Percentiles rank a stretch among this genome's conserved stretches.
Conservation (phyloP, 192 early-diverging fungal species). For the Umbelopsis sp. region DNA sequence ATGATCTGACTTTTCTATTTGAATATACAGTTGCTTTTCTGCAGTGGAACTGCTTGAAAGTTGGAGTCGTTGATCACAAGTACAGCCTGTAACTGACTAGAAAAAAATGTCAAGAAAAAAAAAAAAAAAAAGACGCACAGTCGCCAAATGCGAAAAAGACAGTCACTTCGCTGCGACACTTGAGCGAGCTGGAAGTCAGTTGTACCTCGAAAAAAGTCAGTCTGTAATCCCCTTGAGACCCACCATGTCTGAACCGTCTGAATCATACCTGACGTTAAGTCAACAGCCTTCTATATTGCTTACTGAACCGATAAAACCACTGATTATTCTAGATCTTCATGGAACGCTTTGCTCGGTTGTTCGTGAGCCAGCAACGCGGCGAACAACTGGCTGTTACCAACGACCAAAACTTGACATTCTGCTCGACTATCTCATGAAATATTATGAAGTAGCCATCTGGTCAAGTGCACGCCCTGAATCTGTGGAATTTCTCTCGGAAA, state of each 20-base stretch:
- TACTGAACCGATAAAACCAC: not conserved
- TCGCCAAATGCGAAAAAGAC: not conserved
- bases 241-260: not conserved
- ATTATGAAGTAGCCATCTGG: conserved; percentile 6
- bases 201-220: not conserved
- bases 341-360: not conserved
- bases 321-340: conserved; percentile 6
- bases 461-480: conserved; percentile 1
- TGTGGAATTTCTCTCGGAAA: not conserved
- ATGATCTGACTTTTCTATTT: not conserved
- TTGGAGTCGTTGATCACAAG: conserved; percentile 3
- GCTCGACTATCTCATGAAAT: not conserved
- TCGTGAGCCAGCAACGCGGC: not conserved
- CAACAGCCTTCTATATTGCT: not conserved
- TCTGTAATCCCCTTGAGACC: not conserved
- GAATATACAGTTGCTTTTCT: not conserved
- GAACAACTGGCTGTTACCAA: not conserved
- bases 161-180: not conserved
- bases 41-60: not conserved
- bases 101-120: not conserved
- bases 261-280: not conserved
- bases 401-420: not conserved
- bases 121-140: not conserved
- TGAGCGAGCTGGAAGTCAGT: too few relatives aligned
- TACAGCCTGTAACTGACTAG: not conserved